These are phyloP conservation scores for Poterioochromonas sp. DNA, from an alignment of 352 stramenopile species.

Conservation along the genomic window DNA sequence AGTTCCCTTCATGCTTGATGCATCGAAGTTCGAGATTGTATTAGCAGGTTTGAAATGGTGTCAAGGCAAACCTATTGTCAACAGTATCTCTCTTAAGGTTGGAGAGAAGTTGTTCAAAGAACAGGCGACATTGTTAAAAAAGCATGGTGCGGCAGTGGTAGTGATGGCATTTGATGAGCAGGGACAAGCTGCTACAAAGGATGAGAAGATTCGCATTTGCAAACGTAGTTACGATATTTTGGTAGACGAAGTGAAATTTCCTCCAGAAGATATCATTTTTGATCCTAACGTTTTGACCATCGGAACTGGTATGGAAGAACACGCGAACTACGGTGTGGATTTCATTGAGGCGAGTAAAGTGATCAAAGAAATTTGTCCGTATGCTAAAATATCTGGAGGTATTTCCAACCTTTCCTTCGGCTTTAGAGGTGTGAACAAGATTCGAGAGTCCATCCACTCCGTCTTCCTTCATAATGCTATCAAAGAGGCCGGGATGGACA, in stretches of 20 bases:
- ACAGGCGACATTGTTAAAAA: conserved; percentile 85
- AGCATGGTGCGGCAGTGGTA: conserved; percentile 52
- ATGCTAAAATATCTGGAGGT: conserved; percentile 86
- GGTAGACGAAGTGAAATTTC: conserved; percentile 80
- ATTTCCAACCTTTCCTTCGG: conserved; percentile 89
- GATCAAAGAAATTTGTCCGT: conserved; percentile 90
- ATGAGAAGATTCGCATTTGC: conserved; percentile 91
- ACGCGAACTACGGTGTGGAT: conserved; percentile 93
- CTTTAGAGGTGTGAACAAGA: conserved; percentile 91
- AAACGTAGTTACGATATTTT: conserved; percentile 96
- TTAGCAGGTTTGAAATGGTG: conserved; percentile 90
- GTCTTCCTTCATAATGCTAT: conserved; percentile 91
- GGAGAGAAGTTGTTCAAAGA: conserved; percentile 88
- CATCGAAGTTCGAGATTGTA: conserved; percentile 93
- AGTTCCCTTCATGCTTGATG: conserved; percentile 91
- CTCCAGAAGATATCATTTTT: conserved; percentile 94
- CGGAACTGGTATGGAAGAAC: conserved; percentile 91
- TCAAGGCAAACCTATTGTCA: conserved; percentile 91
- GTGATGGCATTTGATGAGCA: conserved; percentile 93
- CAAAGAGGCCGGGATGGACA: conserved; percentile 87
- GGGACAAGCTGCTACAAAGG: conserved; percentile 80
- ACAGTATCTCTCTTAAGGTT: conserved; percentile 93
- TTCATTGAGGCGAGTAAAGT: conserved; percentile 86
- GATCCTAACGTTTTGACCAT: conserved; percentile 95
- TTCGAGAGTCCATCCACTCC: conserved; percentile 84